Evolutionary conservation across 1,284 basidiomycete genomes (phyloP).

Genomic region (Megacollybia platyphylla): DNA sequence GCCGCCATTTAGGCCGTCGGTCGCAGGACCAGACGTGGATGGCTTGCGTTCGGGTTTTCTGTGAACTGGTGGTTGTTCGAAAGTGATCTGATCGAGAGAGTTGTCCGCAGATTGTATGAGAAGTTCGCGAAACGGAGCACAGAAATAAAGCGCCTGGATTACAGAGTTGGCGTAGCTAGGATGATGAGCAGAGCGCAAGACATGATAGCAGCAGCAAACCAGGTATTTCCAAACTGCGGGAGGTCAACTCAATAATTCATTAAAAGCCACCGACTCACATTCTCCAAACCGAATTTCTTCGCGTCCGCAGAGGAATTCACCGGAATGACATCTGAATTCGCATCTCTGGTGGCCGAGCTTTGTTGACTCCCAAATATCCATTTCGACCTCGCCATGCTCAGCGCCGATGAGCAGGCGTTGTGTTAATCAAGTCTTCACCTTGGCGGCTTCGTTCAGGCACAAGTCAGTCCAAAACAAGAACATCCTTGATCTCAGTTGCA

Average conservation of each 20-base stretch:
- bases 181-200: neutral
- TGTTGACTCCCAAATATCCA: slow-evolving; percentile 1
- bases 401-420: neutral
- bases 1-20: slow-evolving; percentile 10
- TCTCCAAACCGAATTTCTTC: slow-evolving; percentile 87
- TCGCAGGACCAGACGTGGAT: slow-evolving; percentile 19
- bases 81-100: slow-evolving; percentile 11
- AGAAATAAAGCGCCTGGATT: slow-evolving; percentile 77
- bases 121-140: slow-evolving; percentile 70
- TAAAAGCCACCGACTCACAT: slow-evolving; percentile 43
- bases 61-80: slow-evolving; percentile 23
- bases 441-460: neutral
- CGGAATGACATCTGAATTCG: slow-evolving; percentile 16
- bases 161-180: slow-evolving; percentile 94
- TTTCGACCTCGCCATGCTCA: slow-evolving; percentile 1
- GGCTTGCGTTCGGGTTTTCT: slow-evolving; percentile 35
- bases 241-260: slow-evolving; percentile 25
- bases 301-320: slow-evolving; percentile 44
- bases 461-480: too few relatives aligned
- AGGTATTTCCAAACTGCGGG: slow-evolving; percentile 18
- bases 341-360: slow-evolving; percentile 14
- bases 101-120: slow-evolving; percentile 46
- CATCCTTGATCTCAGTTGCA: too few relatives aligned
- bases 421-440: neutral
- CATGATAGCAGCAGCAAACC: slow-evolving; percentile 6